These are phyloP conservation scores for Diaporthe citriasiana DNA, from an alignment of 2,329 filamentous ascomycete genomes.

Conservation along the genomic window DNA sequence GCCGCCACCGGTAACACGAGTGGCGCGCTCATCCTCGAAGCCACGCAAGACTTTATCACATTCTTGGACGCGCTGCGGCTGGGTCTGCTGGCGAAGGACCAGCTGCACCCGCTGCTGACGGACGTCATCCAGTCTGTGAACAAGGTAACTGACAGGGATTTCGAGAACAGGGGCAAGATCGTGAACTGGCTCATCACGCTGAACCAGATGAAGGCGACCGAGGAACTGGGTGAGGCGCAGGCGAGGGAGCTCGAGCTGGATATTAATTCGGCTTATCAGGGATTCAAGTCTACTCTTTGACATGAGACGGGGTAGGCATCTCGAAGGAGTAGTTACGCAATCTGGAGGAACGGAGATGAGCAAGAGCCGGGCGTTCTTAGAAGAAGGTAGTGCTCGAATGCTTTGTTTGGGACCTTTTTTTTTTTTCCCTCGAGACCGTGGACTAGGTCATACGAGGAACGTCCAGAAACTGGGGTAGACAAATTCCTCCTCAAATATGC, in stretches of 20 bases:
- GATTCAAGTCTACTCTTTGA: conserved; percentile 88
- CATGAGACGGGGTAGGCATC: conserved; percentile 52
- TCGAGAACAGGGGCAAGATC: conserved; percentile 96
- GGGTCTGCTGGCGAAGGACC: conserved; percentile 93
- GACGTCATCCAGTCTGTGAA: conserved; percentile 98
- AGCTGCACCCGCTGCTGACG: conserved; percentile 92
- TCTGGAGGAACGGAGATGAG: conserved; percentile 8
- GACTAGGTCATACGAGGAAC: conserved; percentile 78
- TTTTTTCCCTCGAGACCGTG: neutral
- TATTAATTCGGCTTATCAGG: conserved; percentile 93
- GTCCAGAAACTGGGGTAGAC: conserved; percentile 99
- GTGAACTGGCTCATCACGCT: conserved; percentile 98
- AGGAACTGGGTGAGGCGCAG: conserved; percentile 89
- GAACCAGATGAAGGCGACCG: conserved; percentile 97
- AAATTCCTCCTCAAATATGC: conserved; percentile 98
- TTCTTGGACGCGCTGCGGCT: conserved; percentile 95
- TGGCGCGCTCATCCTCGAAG: conserved; percentile 83
- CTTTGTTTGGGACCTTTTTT: neutral
- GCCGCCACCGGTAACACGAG: conserved; percentile 62
- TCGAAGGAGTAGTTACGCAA: neutral
- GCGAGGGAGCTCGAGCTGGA: conserved; percentile 91
- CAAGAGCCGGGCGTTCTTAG: neutral
- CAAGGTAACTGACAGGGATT: conserved; percentile 94
- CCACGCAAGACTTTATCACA: conserved; percentile 98
- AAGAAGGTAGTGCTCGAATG: neutral